phyloP scores from a whole-genome alignment of 2,329 filamentous ascomycete genomes.

The Colletotrichum eremochloae region DNA sequence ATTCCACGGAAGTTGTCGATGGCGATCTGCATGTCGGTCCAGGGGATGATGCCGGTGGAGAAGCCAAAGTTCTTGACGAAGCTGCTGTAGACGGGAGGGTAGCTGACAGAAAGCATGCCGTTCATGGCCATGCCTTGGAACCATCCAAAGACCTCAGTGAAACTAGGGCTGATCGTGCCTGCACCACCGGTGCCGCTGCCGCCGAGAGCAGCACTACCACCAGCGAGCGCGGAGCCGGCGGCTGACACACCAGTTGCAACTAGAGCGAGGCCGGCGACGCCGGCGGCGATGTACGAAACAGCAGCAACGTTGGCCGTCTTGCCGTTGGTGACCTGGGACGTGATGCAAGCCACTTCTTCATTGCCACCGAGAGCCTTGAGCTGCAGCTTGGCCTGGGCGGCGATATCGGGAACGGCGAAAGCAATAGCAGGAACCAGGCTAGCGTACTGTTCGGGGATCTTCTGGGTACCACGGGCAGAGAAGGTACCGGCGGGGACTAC shows the following conservation, averaged over 20 bases:
- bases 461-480: slow-evolving; percentile 77
- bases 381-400: slow-evolving; percentile 84
- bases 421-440: slow-evolving; percentile 87
- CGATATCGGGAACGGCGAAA: slow-evolving; percentile 90
- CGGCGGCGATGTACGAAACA: slow-evolving; percentile 86
- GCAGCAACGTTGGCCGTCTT: slow-evolving; percentile 82
- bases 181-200: slow-evolving; percentile 69
- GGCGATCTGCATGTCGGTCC: slow-evolving; percentile 80
- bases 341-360: slow-evolving; percentile 78
- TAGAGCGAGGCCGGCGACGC: slow-evolving; percentile 87
- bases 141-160: slow-evolving; percentile 86
- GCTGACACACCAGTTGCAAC: slow-evolving; percentile 80
- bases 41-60: slow-evolving; percentile 86
- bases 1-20: slow-evolving; percentile 86
- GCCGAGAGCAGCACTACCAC: slow-evolving; percentile 63
- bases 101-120: slow-evolving; percentile 93
- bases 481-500: slow-evolving; percentile 82
- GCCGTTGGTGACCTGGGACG: slow-evolving; percentile 86
- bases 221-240: slow-evolving; percentile 69
- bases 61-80: slow-evolving; percentile 96
- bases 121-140: slow-evolving; percentile 96
- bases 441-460: slow-evolving; percentile 79
- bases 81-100: slow-evolving; percentile 88
- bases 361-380: slow-evolving; percentile 71
- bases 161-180: slow-evolving; percentile 82